Conservation (phyloP, 139 green algal genomes). For the Chlorokybus atmophyticus region DNA sequence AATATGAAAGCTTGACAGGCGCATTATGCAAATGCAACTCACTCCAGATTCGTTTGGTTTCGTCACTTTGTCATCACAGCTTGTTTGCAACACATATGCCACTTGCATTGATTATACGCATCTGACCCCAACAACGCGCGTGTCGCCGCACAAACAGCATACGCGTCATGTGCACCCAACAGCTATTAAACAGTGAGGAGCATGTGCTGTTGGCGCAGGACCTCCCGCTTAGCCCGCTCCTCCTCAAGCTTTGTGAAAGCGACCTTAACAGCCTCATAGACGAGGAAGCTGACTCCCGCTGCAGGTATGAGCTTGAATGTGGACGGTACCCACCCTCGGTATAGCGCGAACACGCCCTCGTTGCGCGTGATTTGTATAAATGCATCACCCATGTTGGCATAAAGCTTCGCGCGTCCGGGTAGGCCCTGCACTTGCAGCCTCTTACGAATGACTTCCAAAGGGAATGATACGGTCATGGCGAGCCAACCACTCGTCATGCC, state of each 20-base stretch:
- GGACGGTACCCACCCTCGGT: conserved; percentile 49
- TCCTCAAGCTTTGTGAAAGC: conserved; percentile 9
- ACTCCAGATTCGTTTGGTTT: too few species aligned
- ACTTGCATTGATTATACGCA: too few species aligned
- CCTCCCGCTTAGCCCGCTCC: background rate
- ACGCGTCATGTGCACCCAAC: too few species aligned
- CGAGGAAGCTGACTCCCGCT: conserved; percentile 58
- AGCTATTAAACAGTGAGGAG: too few species aligned
- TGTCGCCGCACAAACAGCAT: too few species aligned
- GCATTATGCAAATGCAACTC: too few species aligned
- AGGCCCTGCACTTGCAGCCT: conserved; percentile 8
- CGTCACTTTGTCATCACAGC: too few species aligned
- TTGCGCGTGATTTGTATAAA: conserved; percentile 21
- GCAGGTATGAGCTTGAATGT: conserved; percentile 61
- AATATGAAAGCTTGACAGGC: too few species aligned
- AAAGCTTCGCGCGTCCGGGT: conserved; percentile 1
- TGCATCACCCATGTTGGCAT: conserved; percentile 9
- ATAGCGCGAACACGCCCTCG: conserved; percentile 29
- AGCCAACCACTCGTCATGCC: conserved; percentile 25
- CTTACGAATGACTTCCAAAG: conserved; percentile 17
- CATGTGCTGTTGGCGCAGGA: too few species aligned
- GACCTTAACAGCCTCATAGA: conserved; percentile 46
- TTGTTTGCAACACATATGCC: too few species aligned
- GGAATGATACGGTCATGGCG: conserved; percentile 12
- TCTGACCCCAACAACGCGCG: too few species aligned